Base-by-base conservation (phyloP, 1,284 basidiomycete species). In the Cryptococcus sp. region DNA sequence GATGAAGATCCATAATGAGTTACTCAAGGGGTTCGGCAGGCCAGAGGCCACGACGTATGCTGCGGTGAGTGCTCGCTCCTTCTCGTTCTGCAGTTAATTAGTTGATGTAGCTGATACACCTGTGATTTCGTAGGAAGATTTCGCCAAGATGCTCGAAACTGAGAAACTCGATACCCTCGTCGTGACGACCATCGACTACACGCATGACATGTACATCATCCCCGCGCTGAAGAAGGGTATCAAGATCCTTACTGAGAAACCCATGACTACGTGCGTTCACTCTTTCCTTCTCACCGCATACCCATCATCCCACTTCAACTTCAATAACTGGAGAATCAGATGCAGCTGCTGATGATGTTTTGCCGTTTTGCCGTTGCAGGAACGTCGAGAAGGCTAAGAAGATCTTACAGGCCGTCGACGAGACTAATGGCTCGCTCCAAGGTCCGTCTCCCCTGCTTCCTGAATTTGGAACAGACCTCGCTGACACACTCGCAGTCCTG, bases 141-240 rank as follows among this genome's bases (percentile, higher is more conserved):
- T 82, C 69, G 70, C 70, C 57, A 77, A 78, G 59, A 85, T 84
- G 83, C 72, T 85, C 60, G 70, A 76, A 54, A 78, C 80, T 54
- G 81, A 82, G 66, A 78, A 76, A 44, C 80, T 84, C 27, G 81
- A 84, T 64, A 80, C 80, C 5, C 68, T 84, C 3, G 82, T 85
- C 8, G 78, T 85, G 5, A 84, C 82, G n/a, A 84, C 82, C 48
- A 76, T 84, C 31, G 83, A 85, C 67, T 80, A 81, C 6, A 74
- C 81, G 47, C 83, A 85, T 62, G 81, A 84, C 68, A 47, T 73
- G 53, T 84, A 83, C 69, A 84, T 84, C 60, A 63, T 76, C 31
- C 74, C 76, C 1, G 76, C 74, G 10, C 50, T 78, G 7, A 61
- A 72, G 50, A 54, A 56, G 19, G 73, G 76, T n/a, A 70, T 78